Conservation (phyloP, 2,329 filamentous ascomycete species). For the Ceratocystis alfenasii region DNA sequence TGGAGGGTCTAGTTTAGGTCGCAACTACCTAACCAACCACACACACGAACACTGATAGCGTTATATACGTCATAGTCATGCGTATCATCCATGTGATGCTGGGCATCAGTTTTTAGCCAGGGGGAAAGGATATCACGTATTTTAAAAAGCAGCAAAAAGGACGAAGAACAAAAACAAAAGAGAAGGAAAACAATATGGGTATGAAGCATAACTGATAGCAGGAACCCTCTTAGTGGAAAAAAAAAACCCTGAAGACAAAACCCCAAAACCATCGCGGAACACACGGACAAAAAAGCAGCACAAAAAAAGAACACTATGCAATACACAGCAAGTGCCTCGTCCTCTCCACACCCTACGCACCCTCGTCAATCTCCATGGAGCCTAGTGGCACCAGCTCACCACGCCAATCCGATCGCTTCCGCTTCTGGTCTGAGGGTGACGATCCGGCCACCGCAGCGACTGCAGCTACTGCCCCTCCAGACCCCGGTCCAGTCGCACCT, state of each 20-base stretch:
- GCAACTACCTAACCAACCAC: too few species aligned
- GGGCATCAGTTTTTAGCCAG: too few species aligned
- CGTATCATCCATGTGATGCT: too few species aligned
- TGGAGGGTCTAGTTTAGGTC: too few species aligned
- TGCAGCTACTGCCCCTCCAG: neutral
- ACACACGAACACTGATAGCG: too few species aligned
- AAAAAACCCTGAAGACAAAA: neutral
- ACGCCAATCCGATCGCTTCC: conserved; percentile 20
- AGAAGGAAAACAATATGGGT: conserved; percentile 15
- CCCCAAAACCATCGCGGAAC: neutral
- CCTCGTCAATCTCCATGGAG: conserved; percentile 19
- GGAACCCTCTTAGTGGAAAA: conserved; percentile 7
- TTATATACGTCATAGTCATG: too few species aligned
- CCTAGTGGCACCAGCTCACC: conserved; percentile 15
- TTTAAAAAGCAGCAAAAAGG: neutral
- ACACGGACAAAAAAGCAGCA: neutral
- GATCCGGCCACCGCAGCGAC: neutral
- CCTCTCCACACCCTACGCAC: neutral
- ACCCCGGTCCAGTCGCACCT: too few species aligned
- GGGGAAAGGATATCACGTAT: neutral
- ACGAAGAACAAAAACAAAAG: neutral
- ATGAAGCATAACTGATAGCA: conserved; percentile 9
- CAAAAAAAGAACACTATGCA: neutral
- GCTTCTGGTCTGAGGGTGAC: conserved; percentile 19
- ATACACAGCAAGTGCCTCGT: neutral